A percentile compares a stretch with the other conserved stretches of the same genome.
These are phyloP conservation scores for Hypoxylon fuscum DNA, from an alignment of 495 filamentous ascomycete genomes.

Conservation along the genomic window DNA sequence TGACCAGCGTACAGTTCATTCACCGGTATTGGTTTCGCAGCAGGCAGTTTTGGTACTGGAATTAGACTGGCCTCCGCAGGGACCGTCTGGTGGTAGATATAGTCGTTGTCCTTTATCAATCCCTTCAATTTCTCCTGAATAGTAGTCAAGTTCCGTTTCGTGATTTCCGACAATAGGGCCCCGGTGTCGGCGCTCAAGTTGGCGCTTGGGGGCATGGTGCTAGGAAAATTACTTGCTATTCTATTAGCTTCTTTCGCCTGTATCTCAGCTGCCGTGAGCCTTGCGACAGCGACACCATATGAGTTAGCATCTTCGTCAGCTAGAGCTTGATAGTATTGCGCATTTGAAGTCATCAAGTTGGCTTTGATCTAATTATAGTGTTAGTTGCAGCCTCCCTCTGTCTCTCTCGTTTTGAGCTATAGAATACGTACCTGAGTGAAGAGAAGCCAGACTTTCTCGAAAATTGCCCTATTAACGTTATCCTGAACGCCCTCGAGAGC, in stretches of 20 bases:
- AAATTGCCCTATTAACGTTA: conserved; percentile 88
- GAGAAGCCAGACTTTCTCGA: conserved; percentile 94
- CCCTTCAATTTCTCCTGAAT: conserved; percentile 82
- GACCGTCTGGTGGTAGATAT: conserved; percentile 94
- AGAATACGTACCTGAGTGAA: conserved; percentile 72
- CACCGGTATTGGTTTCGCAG: conserved; percentile 97
- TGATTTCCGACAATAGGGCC: conserved; percentile 74
- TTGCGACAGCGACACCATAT: conserved; percentile 85
- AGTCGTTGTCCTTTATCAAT: conserved; percentile 93
- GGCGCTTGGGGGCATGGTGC: conserved; percentile 77
- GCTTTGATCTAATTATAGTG: conserved; percentile 71
- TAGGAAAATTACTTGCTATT: conserved; percentile 82
- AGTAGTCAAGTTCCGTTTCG: conserved; percentile 79
- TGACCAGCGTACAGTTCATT: conserved; percentile 96
- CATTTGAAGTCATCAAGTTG: conserved; percentile 82
- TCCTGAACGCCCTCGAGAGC: conserved; percentile 90
- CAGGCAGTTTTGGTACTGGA: conserved; percentile 87
- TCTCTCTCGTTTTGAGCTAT: neutral
- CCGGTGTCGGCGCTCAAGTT: conserved; percentile 87
- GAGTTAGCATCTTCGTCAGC: conserved; percentile 89
- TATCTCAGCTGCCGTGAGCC: conserved; percentile 82
- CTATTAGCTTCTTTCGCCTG: conserved; percentile 77
- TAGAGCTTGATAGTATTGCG: conserved; percentile 93
- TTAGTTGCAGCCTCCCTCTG: neutral
- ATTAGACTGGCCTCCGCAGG: conserved; percentile 83